These are phyloP conservation scores for Boletus albobrunnescens DNA, from an alignment of 1,284 basidiomycete species.

Conservation along the genomic window DNA sequence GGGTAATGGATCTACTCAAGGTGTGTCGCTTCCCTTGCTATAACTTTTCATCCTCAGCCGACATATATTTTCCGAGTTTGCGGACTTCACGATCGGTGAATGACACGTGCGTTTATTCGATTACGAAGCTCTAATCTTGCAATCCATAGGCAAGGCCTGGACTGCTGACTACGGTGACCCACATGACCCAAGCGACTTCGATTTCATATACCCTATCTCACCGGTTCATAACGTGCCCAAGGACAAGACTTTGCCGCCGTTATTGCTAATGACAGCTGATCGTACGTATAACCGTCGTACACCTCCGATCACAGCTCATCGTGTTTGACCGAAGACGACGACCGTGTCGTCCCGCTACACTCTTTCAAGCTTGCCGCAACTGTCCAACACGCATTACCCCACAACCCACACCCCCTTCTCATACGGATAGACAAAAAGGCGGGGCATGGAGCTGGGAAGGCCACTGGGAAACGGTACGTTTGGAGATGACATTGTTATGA, in stretches of 20 bases:
- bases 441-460: conserved; percentile 79
- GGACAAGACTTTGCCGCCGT: conserved; percentile 61
- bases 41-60: neutral
- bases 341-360: conserved; percentile 78
- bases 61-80: conserved; percentile 46
- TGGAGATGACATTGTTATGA: neutral
- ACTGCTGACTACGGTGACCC: conserved; percentile 80
- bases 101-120: neutral
- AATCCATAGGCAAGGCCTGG: conserved; percentile 66
- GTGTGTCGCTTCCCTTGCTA: conserved; percentile 34
- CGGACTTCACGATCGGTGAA: conserved; percentile 71
- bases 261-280: conserved; percentile 71
- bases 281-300: conserved; percentile 45
- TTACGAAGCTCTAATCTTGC: conserved; percentile 8
- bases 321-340: conserved; percentile 55
- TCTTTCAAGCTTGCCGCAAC: conserved; percentile 78
- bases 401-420: conserved; percentile 68
- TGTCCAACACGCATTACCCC: conserved; percentile 59
- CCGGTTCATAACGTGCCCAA: conserved; percentile 72
- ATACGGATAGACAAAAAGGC: conserved; percentile 76
- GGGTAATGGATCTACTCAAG: conserved; percentile 79
- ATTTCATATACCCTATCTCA: conserved; percentile 76
- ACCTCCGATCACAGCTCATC: conserved; percentile 3
- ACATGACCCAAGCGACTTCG: conserved; percentile 69
- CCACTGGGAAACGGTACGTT: conserved; percentile 63